Evolutionary conservation across 768 basidiomycete species (phyloP).

Genomic region (Dendrothele bispora): DNA sequence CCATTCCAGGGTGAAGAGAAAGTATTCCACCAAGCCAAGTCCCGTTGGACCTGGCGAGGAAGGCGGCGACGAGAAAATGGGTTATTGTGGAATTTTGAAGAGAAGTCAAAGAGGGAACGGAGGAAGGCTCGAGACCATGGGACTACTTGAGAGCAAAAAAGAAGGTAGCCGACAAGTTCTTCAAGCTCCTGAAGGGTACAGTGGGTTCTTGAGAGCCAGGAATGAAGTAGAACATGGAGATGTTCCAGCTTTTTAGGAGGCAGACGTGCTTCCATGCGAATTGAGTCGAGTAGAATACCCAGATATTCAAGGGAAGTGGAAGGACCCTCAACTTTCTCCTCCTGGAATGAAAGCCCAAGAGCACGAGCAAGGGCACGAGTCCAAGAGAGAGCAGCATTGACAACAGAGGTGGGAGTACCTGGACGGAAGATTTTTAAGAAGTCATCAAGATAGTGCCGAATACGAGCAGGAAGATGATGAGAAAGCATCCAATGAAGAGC

Average conservation of each 20-base stretch:
- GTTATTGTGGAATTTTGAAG: not conserved
- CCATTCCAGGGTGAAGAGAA: too few species aligned
- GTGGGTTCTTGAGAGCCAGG: not conserved
- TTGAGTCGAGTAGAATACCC: slow-evolving; percentile 15
- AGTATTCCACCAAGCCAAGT: slow-evolving; percentile 2
- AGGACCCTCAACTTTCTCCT: slow-evolving; percentile 13
- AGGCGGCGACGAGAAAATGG: not conserved
- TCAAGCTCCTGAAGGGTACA: slow-evolving; percentile 13
- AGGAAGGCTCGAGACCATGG: too few species aligned
- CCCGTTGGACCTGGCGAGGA: not conserved
- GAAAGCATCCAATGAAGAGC: too few species aligned
- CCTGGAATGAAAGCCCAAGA: slow-evolving; percentile 15
- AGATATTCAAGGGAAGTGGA: slow-evolving; percentile 14
- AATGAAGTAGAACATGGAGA: slow-evolving; percentile 7
- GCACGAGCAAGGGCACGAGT: not conserved
- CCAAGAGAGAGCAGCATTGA: not conserved
- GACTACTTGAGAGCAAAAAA: too few species aligned
- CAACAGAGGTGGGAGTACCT: too few species aligned
- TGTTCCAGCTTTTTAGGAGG: slow-evolving; percentile 12
- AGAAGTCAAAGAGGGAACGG: not conserved
- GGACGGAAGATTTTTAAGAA: too few species aligned
- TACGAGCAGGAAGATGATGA: slow-evolving; percentile 17
- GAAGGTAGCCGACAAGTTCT: too few species aligned
- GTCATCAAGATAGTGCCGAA: not conserved
- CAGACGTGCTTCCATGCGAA: slow-evolving; percentile 17